A percentile compares a stretch with the other conserved stretches of the same genome.
These are phyloP conservation scores for Gautieria morchelliformis DNA, from an alignment of 768 basidiomycete species.

Conservation along the genomic window DNA sequence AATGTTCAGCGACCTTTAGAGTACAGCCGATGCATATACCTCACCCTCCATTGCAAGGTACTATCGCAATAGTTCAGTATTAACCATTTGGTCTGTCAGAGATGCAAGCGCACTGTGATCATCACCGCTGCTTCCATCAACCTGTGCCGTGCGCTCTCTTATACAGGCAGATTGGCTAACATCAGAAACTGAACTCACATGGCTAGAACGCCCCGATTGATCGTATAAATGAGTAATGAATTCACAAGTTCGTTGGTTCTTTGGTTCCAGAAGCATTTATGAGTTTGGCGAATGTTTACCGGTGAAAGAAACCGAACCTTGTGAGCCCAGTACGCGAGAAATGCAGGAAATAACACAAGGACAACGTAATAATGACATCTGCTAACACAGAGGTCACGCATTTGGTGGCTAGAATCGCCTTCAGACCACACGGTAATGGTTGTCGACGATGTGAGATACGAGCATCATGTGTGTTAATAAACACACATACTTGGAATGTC, in stretches of 20 bases:
- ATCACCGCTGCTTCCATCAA: background rate
- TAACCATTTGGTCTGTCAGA: background rate
- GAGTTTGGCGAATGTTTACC: no score
- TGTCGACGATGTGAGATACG: no score
- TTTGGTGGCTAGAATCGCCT: background rate
- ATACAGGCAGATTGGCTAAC: no score
- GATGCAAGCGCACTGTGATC: background rate
- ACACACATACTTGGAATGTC: background rate
- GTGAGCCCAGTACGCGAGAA: background rate
- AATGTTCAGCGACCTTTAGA: background rate
- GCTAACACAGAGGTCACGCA: background rate
- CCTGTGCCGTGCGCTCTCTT: background rate
- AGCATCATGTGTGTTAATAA: no score
- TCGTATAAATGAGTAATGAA: slow-evolving; percentile 38
- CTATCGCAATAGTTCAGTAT: background rate
- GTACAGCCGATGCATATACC: background rate
- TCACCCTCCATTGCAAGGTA: background rate
- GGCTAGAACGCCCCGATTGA: slow-evolving; percentile 37
- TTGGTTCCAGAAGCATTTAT: background rate
- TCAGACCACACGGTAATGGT: no score
- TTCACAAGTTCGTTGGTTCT: slow-evolving; percentile 45
- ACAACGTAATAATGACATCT: background rate
- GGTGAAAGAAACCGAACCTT: background rate
- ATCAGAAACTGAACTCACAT: slow-evolving; percentile 16
- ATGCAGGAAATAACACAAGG: background rate